Percentiles rank a stretch among this genome's conserved stretches.
Evolutionary conservation across 441 rosid species (phyloP).

Genomic region (Manihot esculenta): DNA sequence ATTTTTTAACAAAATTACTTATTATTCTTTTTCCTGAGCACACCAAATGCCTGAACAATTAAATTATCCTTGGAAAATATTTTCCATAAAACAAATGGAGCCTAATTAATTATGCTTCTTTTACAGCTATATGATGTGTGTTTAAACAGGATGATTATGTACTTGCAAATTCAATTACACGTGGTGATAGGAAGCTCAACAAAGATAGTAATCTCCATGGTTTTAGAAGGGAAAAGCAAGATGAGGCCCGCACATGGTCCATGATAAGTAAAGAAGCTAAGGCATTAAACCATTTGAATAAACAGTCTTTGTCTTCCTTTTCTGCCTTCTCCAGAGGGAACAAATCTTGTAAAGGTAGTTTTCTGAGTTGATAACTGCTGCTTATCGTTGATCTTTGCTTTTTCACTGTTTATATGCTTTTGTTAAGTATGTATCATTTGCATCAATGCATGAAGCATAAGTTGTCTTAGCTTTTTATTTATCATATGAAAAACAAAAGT

Average conservation of each 20-base stretch:
- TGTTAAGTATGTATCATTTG: constrained; percentile 1
- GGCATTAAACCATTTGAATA: constrained; percentile 36
- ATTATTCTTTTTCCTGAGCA: too few species aligned
- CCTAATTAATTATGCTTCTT: too few species aligned
- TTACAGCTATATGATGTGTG: neutral
- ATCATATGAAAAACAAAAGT: too few species aligned
- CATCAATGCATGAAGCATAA: neutral
- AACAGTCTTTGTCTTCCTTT: constrained; percentile 39
- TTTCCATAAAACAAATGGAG: too few species aligned
- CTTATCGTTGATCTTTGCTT: neutral
- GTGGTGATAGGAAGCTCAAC: constrained; percentile 21
- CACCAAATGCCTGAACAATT: too few species aligned
- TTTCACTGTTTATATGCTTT: constrained; percentile 5
- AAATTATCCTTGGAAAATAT: too few species aligned
- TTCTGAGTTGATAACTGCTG: constrained; percentile 17
- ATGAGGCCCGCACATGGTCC: constrained; percentile 36
- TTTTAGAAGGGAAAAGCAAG: constrained; percentile 33
- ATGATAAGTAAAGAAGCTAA: constrained; percentile 42
- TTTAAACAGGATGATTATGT: constrained; percentile 31
- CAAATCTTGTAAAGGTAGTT: constrained; percentile 49
- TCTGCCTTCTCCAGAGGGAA: constrained; percentile 35
- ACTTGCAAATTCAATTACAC: constrained; percentile 18
- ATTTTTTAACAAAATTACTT: too few species aligned
- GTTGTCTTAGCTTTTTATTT: neutral
- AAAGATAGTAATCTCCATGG: constrained; percentile 19